These are phyloP conservation scores for Symbiodinium natans DNA, from an alignment of 73 alveolate species.

Conservation along the genomic window DNA sequence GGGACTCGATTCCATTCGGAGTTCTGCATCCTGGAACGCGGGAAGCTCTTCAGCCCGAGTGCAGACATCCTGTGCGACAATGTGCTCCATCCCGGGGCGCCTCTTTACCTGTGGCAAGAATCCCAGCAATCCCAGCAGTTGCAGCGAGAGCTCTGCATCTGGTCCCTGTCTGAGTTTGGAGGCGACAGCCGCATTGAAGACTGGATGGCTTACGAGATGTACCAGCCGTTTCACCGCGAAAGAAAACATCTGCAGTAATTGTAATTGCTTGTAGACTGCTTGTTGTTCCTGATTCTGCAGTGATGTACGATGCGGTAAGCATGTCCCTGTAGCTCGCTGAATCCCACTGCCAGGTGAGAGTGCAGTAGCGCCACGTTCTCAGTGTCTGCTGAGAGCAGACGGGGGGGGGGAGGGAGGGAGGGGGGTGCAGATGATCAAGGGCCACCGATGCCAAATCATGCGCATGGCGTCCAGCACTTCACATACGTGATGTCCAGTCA, in stretches of 20 bases:
- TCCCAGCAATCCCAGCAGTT: neutral
- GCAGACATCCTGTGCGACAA: slow-evolving; percentile 4
- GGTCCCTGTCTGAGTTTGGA: neutral
- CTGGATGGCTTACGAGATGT: slow-evolving; percentile 22
- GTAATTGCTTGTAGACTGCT: neutral
- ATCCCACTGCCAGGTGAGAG: neutral
- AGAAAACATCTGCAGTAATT: neutral
- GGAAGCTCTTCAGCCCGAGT: neutral
- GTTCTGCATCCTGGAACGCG: neutral
- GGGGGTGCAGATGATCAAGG: too few species aligned
- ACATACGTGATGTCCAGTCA: too few species aligned
- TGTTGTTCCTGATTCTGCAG: neutral
- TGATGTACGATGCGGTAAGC: neutral
- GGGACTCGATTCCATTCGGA: slow-evolving; percentile 19
- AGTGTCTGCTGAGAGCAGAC: neutral
- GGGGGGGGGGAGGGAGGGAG: too few species aligned
- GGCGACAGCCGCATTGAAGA: neutral
- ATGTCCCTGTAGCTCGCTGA: too few species aligned
- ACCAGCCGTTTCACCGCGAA: neutral
- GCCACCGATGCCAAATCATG: too few species aligned
- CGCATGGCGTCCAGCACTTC: too few species aligned
- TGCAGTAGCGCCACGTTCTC: neutral
- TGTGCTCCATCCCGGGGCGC: slow-evolving; percentile 26
- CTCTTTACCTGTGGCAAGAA: neutral
- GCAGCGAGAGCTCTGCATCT: neutral